Evolutionary conservation across 202 grass and related monocot species (phyloP).

Genomic region (Panicum virgatum): DNA sequence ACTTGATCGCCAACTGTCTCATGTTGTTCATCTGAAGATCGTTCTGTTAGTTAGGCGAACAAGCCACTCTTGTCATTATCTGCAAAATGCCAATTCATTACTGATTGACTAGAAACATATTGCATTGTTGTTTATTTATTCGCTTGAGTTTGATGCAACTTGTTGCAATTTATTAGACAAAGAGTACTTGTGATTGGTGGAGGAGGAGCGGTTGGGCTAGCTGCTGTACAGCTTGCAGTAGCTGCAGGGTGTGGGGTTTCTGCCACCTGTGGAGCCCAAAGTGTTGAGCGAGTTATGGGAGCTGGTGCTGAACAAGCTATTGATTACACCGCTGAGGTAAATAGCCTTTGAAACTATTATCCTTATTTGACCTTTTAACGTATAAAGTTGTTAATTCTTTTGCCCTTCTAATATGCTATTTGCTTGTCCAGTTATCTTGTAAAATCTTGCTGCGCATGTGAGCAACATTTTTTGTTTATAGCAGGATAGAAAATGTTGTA

Average conservation of each 20-base stretch:
- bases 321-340: slow-evolving; percentile 89
- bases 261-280: slow-evolving; percentile 82
- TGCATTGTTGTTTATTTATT: slow-evolving; percentile 16
- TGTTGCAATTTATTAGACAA: slow-evolving; percentile 57
- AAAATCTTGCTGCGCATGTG: not conserved
- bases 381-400: slow-evolving; percentile 16
- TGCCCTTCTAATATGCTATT: slow-evolving; percentile 13
- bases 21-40: slow-evolving; percentile 1
- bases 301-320: slow-evolving; percentile 92
- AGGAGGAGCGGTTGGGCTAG: slow-evolving; percentile 89
- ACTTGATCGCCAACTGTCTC: not conserved
- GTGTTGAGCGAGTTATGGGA: slow-evolving; percentile 64
- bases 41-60: not conserved
- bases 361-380: slow-evolving; percentile 19
- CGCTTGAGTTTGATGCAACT: not conserved
- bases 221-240: slow-evolving; percentile 78
- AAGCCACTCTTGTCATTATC: not conserved
- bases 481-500: not conserved
- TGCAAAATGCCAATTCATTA: not conserved
- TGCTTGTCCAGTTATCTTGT: slow-evolving; percentile 9
- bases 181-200: slow-evolving; percentile 90
- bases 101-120: slow-evolving; percentile 19
- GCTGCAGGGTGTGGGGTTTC: slow-evolving; percentile 74
- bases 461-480: slow-evolving; percentile 22
- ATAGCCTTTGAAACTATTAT: slow-evolving; percentile 11